Percentiles rank a stretch among this genome's conserved stretches.
These are phyloP conservation scores for Chlamydomonas reinhardtii DNA, from an alignment of 163 green algal genomes.

Conservation along the genomic window DNA sequence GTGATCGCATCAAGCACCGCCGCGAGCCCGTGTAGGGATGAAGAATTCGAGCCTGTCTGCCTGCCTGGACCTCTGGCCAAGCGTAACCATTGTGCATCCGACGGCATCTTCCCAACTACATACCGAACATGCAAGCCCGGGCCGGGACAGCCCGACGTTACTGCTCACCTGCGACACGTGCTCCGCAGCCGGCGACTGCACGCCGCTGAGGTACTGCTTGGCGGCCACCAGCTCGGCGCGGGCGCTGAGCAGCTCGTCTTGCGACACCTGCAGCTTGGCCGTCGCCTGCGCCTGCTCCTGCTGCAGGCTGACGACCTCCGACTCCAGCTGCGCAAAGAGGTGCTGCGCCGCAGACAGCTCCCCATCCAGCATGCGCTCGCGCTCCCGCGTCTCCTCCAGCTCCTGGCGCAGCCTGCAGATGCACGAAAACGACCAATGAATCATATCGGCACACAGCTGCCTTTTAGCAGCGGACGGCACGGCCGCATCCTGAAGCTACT, in stretches of 20 bases:
- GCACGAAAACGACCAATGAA: no score
- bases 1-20: no score
- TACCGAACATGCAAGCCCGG: not conserved
- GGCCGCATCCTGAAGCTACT: no score
- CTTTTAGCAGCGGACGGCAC: no score
- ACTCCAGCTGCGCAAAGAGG: conserved; percentile 40
- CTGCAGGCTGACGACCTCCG: conserved; percentile 44
- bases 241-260: conserved; percentile 25
- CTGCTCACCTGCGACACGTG: conserved; percentile 1
- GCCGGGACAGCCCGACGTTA: not conserved
- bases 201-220: not conserved
- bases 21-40: no score
- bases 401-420: conserved; percentile 17
- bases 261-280: conserved; percentile 36
- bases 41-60: no score
- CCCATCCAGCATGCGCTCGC: conserved; percentile 11
- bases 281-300: conserved; percentile 42
- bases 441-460: no score
- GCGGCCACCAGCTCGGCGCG: not conserved
- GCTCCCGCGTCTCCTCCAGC: not conserved
- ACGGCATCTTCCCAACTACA: not conserved
- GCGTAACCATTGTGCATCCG: no score
- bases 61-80: no score
- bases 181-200: not conserved
- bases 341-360: conserved; percentile 26